Base-by-base conservation (phyloP, 2,329 filamentous ascomycete species). In the Reticulascus tulasneorum region DNA sequence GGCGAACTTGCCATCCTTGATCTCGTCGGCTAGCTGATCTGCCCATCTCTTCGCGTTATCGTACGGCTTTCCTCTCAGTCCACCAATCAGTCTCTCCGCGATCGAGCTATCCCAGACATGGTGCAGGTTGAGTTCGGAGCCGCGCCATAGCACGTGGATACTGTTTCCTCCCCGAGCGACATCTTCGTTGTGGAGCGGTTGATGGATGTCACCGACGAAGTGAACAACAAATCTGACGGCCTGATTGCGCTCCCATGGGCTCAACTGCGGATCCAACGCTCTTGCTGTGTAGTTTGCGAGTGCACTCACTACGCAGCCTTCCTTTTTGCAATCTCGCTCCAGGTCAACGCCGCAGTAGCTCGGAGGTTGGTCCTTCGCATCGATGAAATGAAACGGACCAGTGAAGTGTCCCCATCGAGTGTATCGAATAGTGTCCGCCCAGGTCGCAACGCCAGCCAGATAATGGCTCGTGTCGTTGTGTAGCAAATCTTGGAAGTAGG, bases 81-180 rank as follows among this genome's bases (percentile, higher is more conserved):
- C 75, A 3, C 80, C 80, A 2, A 82, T 64, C 50, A 76, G 60
- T 51, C 80, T 75, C 60, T 84, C 80, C 1, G 77, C 71, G 44
- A 87, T 86, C 47, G 73, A 75, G 35, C 73, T 77, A 53, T 88
- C 84, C 84, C 84, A 88, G 12, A 86, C 75, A 39, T 82, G 72
- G 52, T 88, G 84, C 26, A 88, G 67, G 52, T 88, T 88, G 37
- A 75, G 69, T 19, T 65, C 57, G 20, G 59, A 55, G 4, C 69
- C 71, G 18, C 78, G 66, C 60, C 80, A 88, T 12, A 61, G 64
- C 2, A 88, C 83, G 11, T 67, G 56, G 47, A 88, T 83, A 9
- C 73, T 71, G 47, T 88, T 89, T 1, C 84, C 84, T 35, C 84
- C 84, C 16, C 70, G 62, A 3, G 70, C 67, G 7, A 82, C 72